These are phyloP conservation scores for Leptodontidium sp. DNA, from an alignment of 2,329 filamentous ascomycete genomes.

Conservation along the genomic window DNA sequence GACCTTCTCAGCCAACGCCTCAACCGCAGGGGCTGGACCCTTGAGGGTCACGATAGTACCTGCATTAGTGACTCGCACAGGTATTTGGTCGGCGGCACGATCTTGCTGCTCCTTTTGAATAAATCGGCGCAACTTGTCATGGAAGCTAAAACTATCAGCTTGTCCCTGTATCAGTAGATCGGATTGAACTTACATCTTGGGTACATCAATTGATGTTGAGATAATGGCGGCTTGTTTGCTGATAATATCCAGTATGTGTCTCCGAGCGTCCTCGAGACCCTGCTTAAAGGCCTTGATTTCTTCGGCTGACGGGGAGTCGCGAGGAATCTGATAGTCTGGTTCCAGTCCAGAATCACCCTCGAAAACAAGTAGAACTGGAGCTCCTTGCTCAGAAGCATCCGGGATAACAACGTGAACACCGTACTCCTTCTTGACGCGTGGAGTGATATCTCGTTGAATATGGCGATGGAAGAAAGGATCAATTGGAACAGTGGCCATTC, in stretches of 20 bases:
- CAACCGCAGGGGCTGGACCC: conserved; percentile 77
- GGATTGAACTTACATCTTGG: conserved; percentile 56
- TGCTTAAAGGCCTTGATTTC: conserved; percentile 63
- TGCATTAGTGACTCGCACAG: conserved; percentile 64
- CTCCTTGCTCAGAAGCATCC: conserved; percentile 64
- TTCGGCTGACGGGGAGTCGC: conserved; percentile 56
- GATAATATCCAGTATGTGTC: conserved; percentile 65
- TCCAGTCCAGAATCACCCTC: conserved; percentile 66
- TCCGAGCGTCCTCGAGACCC: conserved; percentile 62
- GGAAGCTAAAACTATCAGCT: conserved; percentile 57
- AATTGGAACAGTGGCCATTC: conserved; percentile 71
- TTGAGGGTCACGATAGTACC: conserved; percentile 75
- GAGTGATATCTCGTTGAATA: conserved; percentile 69
- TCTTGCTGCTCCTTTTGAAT: conserved; percentile 71
- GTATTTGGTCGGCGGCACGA: conserved; percentile 64
- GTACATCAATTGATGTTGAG: conserved; percentile 62
- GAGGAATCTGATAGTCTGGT: conserved; percentile 62
- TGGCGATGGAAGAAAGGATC: conserved; percentile 84
- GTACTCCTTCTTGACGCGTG: conserved; percentile 70
- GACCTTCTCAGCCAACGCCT: conserved; percentile 76
- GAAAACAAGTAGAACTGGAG: conserved; percentile 76
- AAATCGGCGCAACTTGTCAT: conserved; percentile 68
- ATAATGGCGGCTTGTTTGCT: conserved; percentile 65
- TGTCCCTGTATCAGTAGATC: not conserved
- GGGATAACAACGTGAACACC: conserved; percentile 80